phyloP scores from a whole-genome alignment of 177 flowering plant species.

The Vitis hybrid region DNA sequence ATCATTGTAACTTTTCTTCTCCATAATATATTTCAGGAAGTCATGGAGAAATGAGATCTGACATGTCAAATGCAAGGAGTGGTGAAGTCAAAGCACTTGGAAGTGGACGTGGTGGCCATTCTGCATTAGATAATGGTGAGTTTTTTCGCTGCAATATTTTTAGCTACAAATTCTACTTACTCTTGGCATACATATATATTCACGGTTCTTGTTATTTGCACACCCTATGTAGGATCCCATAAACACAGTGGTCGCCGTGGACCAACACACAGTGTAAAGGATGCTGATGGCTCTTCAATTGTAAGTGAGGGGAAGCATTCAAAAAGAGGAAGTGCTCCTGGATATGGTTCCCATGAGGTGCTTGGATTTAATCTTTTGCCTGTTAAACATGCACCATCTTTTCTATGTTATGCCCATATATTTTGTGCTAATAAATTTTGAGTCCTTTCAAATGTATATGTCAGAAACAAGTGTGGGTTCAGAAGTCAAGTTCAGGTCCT shows the following conservation, averaged over 20 bases:
- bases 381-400: slow-evolving; percentile 1
- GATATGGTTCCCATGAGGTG: slow-evolving; percentile 80
- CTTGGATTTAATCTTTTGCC: neutral
- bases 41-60: slow-evolving; percentile 41
- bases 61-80: slow-evolving; percentile 31
- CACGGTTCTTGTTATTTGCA: neutral
- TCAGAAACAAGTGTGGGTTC: slow-evolving; percentile 72
- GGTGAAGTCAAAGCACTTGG: slow-evolving; percentile 42
- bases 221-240: slow-evolving; percentile 44
- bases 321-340: slow-evolving; percentile 54
- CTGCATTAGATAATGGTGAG: slow-evolving; percentile 52
- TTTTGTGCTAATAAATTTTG: slow-evolving; percentile 2
- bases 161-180: too few species aligned
- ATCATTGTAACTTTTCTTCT: slow-evolving; percentile 13
- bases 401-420: neutral
- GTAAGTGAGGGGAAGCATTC: slow-evolving; percentile 53
- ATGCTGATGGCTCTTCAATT: slow-evolving; percentile 44
- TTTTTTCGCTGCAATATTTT: slow-evolving; percentile 5
- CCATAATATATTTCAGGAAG: slow-evolving; percentile 19
- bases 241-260: slow-evolving; percentile 70
- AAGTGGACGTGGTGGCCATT: slow-evolving; percentile 44
- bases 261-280: slow-evolving; percentile 48
- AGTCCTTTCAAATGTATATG: slow-evolving; percentile 6
- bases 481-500: slow-evolving; percentile 54
- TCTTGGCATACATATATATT: too few species aligned